phyloP scores from a whole-genome alignment of 352 stramenopile genomes.

The Globisporangium spiculum region DNA sequence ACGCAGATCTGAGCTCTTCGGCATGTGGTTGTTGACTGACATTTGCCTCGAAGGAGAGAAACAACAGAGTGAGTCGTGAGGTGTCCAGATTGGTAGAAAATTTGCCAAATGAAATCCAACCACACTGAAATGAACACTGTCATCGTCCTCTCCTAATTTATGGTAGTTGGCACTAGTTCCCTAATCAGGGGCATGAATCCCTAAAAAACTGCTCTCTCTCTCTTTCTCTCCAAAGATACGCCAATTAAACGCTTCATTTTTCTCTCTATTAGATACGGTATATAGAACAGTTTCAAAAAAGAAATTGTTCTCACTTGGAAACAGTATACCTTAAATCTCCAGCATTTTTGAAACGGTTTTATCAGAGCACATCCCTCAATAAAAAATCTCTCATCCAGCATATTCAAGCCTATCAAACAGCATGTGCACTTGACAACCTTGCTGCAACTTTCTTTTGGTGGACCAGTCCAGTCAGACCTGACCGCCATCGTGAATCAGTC shows the following conservation, averaged over 20 bases:
- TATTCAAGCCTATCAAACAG: background rate
- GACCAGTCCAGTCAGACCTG: background rate
- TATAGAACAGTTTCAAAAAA: background rate
- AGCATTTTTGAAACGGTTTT: background rate
- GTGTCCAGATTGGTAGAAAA: no score
- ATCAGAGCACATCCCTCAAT: background rate
- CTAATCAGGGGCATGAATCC: background rate
- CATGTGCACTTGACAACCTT: background rate
- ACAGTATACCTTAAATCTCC: background rate
- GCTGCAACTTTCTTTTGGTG: background rate
- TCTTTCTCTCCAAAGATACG: background rate
- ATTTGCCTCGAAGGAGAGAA: no score
- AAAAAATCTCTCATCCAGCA: background rate
- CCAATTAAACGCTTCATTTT: background rate
- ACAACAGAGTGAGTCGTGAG: no score
- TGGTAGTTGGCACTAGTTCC: no score
- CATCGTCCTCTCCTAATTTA: no score
- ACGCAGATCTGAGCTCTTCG: no score
- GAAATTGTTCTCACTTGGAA: background rate
- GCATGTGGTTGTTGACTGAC: no score
- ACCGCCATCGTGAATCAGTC: background rate
- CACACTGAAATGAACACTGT: no score
- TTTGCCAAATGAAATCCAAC: no score
- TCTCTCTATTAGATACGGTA: background rate
- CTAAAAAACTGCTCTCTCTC: background rate